phyloP scores from a whole-genome alignment of 1,284 basidiomycete genomes.

The Vanrija sp. region DNA sequence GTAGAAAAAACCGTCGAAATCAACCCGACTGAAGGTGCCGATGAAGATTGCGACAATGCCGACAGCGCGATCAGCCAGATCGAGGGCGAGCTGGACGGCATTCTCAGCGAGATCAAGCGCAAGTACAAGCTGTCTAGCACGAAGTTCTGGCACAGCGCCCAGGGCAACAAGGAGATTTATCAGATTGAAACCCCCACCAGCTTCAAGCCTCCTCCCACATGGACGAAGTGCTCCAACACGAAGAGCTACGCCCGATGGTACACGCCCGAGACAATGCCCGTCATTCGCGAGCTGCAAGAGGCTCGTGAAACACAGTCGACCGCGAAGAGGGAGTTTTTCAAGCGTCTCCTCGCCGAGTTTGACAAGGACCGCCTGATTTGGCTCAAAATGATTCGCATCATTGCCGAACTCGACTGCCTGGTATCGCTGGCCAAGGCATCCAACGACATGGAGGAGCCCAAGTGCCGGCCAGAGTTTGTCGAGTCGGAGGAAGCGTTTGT shows the following conservation, averaged over 20 bases:
- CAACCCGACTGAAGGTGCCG: conserved; percentile 75
- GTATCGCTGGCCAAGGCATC: conserved; percentile 90
- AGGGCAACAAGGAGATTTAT: conserved; percentile 86
- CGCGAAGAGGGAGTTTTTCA: conserved; percentile 76
- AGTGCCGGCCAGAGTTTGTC: conserved; percentile 83
- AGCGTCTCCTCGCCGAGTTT: conserved; percentile 76
- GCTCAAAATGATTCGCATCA: conserved; percentile 66
- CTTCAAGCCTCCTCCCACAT: conserved; percentile 69
- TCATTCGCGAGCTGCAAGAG: conserved; percentile 80
- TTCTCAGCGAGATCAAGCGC: conserved; percentile 56
- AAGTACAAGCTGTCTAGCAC: conserved; percentile 52
- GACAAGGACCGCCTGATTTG: conserved; percentile 75
- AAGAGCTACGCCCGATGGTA: conserved; percentile 73
- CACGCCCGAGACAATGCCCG: conserved; percentile 65
- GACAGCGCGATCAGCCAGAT: conserved; percentile 64
- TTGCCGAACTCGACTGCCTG: conserved; percentile 89
- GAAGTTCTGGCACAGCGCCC: conserved; percentile 74
- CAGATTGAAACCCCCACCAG: conserved; percentile 67
- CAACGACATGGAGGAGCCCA: conserved; percentile 81
- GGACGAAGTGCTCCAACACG: conserved; percentile 76
- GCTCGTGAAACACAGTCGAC: conserved; percentile 78
- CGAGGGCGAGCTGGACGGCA: conserved; percentile 65
- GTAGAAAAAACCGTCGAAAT: conserved; percentile 47
- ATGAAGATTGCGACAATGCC: conserved; percentile 74
- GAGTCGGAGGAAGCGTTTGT: conserved; percentile 72